A percentile compares a stretch with the other conserved stretches of the same genome.
Evolutionary conservation across 495 filamentous ascomycete genomes (phyloP).

Genomic region (Xylaria bambusicola): DNA sequence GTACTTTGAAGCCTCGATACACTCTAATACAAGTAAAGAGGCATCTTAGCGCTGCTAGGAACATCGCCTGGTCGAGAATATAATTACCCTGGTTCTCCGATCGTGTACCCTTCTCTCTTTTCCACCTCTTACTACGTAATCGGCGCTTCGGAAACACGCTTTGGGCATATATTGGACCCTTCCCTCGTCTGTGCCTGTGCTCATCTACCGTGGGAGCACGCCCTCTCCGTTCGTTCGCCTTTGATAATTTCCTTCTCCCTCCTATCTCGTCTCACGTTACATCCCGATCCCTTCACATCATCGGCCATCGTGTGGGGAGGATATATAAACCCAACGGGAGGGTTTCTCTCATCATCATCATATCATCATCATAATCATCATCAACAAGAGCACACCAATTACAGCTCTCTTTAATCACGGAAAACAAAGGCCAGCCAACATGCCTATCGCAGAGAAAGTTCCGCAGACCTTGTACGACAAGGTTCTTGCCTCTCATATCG

Average conservation of each 20-base stretch:
- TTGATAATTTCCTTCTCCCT: background rate
- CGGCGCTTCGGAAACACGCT: background rate
- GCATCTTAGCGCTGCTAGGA: too few species aligned
- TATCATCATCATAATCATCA: background rate
- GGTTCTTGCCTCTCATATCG: constrained; percentile 89
- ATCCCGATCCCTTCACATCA: background rate
- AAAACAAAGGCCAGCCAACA: too few species aligned
- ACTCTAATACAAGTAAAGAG: too few species aligned
- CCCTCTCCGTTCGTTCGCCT: background rate
- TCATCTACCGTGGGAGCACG: background rate
- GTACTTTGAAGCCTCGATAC: too few species aligned
- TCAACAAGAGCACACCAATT: constrained; percentile 3
- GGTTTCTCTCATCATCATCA: constrained; percentile 5
- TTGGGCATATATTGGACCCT: background rate
- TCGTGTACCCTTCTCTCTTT: too few species aligned
- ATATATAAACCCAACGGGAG: background rate
- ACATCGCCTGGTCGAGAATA: too few species aligned
- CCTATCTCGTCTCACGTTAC: background rate
- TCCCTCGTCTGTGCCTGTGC: background rate
- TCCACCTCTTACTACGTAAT: background rate
- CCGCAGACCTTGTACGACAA: constrained; percentile 97
- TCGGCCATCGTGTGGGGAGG: background rate
- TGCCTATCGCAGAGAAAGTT: constrained; percentile 75
- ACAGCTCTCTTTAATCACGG: too few species aligned
- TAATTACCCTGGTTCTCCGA: too few species aligned